phyloP scores from a whole-genome alignment of 352 stramenopile species.

The Phytophthora pini region DNA sequence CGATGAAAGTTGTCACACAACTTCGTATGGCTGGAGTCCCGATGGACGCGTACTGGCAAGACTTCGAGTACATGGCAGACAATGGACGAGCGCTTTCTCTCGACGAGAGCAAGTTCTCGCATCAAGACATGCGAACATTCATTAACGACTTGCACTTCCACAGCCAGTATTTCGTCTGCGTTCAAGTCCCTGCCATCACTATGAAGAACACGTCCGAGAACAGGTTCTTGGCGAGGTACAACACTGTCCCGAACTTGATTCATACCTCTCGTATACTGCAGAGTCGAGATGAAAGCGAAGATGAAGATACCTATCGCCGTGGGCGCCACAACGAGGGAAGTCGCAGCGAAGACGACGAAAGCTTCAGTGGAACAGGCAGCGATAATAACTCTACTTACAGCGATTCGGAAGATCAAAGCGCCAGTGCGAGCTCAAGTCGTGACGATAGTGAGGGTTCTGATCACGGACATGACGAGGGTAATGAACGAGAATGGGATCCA shows the following conservation, averaged over 20 bases:
- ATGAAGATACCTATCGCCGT: not conserved
- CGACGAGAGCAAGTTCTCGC: slow-evolving; percentile 61
- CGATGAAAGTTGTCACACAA: slow-evolving; percentile 33
- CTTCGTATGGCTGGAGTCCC: slow-evolving; percentile 60
- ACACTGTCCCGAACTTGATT: not conserved
- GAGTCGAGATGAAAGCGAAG: not conserved
- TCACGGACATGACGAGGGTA: not conserved
- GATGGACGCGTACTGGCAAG: slow-evolving; percentile 84
- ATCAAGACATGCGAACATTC: slow-evolving; percentile 49
- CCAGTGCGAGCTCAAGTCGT: not conserved
- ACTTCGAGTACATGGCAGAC: slow-evolving; percentile 58
- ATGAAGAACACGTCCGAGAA: slow-evolving; percentile 23
- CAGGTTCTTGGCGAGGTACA: slow-evolving; percentile 14
- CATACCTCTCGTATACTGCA: not conserved
- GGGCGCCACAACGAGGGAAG: not conserved
- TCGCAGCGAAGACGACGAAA: not conserved
- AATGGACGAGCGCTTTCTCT: slow-evolving; percentile 59
- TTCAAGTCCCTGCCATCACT: slow-evolving; percentile 73
- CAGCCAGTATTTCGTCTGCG: slow-evolving; percentile 77
- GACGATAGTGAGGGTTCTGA: slow-evolving; percentile 8
- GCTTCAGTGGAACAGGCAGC: not conserved
- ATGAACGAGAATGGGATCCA: slow-evolving; percentile 30
- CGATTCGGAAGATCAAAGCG: not conserved
- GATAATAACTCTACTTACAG: not conserved
- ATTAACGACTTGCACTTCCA: slow-evolving; percentile 85